A percentile compares a stretch with the other conserved stretches of the same genome.
phyloP scores from a whole-genome alignment of 768 basidiomycete genomes.

The Lentinula raphanica region DNA sequence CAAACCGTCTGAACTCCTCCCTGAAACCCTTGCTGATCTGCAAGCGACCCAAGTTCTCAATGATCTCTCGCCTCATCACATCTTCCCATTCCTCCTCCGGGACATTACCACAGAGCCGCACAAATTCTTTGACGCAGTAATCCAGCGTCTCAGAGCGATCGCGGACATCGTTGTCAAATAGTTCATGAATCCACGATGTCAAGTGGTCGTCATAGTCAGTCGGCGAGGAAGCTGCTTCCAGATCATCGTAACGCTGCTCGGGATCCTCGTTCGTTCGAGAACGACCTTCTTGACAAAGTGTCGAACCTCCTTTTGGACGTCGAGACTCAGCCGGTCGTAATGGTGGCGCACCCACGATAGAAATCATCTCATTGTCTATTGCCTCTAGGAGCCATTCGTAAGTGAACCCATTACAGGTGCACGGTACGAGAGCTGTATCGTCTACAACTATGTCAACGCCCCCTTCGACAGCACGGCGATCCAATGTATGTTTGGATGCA shows the following conservation, averaged over 20 bases:
- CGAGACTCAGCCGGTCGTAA: neutral
- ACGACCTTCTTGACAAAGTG: too few species aligned
- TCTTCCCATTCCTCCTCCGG: slow-evolving; percentile 9
- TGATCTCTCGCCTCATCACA: slow-evolving; percentile 43
- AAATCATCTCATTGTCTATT: slow-evolving; percentile 53
- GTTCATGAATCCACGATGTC: slow-evolving; percentile 22
- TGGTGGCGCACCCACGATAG: slow-evolving; percentile 48
- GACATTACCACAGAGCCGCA: neutral
- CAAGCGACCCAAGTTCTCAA: slow-evolving; percentile 46
- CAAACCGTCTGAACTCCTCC: slow-evolving; percentile 59
- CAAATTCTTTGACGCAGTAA: slow-evolving; percentile 37
- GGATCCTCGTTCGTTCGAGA: neutral
- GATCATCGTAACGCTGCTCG: neutral
- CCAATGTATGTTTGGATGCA: neutral
- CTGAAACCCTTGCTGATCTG: slow-evolving; percentile 60
- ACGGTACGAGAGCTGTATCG: neutral
- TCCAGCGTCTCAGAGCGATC: slow-evolving; percentile 39
- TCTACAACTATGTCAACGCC: slow-evolving; percentile 26
- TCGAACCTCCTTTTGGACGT: neutral
- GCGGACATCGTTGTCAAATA: slow-evolving; percentile 15
- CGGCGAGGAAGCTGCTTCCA: neutral
- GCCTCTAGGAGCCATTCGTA: slow-evolving; percentile 36
- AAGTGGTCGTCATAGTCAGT: slow-evolving; percentile 29
- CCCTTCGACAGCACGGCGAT: slow-evolving; percentile 22
- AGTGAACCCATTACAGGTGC: slow-evolving; percentile 23